A percentile compares a stretch with the other conserved stretches of the same genome.
Evolutionary conservation across 768 basidiomycete species (phyloP).

Genomic region (Mrakia blollopis): DNA sequence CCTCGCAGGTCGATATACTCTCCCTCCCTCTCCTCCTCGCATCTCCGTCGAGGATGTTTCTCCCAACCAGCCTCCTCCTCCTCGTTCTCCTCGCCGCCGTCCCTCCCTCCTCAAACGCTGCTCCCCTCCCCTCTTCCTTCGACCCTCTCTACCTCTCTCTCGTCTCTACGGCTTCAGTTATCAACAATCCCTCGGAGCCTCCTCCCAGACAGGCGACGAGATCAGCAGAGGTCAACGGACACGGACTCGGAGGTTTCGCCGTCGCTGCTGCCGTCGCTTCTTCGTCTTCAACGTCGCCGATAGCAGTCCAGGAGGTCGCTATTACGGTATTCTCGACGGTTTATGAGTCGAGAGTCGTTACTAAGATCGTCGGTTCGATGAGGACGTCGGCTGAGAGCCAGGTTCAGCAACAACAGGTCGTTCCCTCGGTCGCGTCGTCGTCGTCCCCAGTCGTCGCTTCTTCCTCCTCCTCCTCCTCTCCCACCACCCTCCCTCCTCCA

Average conservation of each 20-base stretch:
- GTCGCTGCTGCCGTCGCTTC: neutral
- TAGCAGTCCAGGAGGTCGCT: neutral
- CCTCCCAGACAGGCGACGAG: neutral
- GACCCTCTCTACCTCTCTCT: neutral
- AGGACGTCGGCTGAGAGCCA: too few species aligned
- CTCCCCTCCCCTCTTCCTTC: neutral
- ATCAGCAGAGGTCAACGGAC: neutral
- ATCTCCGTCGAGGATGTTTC: neutral
- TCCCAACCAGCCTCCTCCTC: conserved; percentile 1
- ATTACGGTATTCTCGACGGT: neutral
- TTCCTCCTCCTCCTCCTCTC: neutral
- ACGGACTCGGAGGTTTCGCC: too few species aligned
- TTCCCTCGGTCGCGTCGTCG: neutral
- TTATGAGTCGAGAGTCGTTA: neutral
- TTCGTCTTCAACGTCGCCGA: neutral
- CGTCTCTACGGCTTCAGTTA: neutral
- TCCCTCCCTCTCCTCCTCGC: neutral
- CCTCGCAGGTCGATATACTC: neutral
- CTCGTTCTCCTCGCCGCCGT: neutral
- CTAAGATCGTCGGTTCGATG: neutral
- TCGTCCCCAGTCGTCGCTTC: neutral
- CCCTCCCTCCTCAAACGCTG: neutral
- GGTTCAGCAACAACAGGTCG: neutral
- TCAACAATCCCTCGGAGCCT: neutral
- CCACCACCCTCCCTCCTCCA: neutral